Conservation (phyloP, 306 rosid species). For the Cajanus cajan region DNA sequence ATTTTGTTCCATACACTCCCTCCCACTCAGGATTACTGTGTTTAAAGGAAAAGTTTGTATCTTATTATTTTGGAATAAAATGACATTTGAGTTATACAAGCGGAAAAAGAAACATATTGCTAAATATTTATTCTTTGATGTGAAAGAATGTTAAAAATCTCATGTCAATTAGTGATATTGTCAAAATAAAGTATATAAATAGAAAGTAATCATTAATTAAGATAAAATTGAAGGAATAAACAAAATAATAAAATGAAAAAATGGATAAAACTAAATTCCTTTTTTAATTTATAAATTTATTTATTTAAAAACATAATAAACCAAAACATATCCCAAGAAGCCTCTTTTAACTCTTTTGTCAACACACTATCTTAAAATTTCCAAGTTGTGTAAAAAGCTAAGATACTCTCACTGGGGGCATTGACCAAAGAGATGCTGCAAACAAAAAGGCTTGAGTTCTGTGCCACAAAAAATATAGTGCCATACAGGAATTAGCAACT, state of each 20-base stretch:
- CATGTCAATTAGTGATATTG: too few relatives aligned
- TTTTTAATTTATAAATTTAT: neutral
- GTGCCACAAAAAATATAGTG: constrained; percentile 3
- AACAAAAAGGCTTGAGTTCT: neutral
- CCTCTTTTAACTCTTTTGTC: neutral
- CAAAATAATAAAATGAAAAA: neutral
- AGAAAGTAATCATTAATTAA: too few relatives aligned
- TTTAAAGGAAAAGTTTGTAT: too few relatives aligned
- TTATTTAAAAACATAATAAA: neutral
- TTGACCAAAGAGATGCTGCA: neutral
- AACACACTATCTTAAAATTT: neutral
- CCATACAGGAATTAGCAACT: constrained; percentile 16
- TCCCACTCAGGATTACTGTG: too few relatives aligned
- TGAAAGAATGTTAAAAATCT: too few relatives aligned
- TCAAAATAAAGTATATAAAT: too few relatives aligned
- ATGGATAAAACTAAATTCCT: neutral
- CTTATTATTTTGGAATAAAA: too few relatives aligned
- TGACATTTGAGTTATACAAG: too few relatives aligned
- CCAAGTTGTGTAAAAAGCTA: neutral
- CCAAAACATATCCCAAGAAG: neutral
- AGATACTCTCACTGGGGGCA: neutral
- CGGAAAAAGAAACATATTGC: too few relatives aligned
- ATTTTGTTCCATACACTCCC: too few relatives aligned
- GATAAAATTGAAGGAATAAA: neutral
- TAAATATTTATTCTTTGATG: too few relatives aligned